Evolutionary conservation across 1,284 basidiomycete genomes (phyloP).

Genomic region (Sporisorium exsertum): DNA sequence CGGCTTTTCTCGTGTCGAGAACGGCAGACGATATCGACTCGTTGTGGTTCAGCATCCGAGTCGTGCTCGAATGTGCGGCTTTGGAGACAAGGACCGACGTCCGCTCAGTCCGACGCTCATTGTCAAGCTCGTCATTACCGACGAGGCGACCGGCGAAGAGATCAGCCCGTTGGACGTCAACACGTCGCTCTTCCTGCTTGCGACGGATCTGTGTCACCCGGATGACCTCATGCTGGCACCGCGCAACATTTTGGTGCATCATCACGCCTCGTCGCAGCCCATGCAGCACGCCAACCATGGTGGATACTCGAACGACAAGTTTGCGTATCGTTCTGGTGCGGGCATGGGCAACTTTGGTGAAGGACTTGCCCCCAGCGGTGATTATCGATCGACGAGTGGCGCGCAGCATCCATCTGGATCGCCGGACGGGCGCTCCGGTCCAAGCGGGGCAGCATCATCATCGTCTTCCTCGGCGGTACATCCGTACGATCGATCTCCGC

Average conservation of each 20-base stretch:
- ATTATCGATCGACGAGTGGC: slow-evolving; percentile 27
- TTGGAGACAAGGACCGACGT: slow-evolving; percentile 64
- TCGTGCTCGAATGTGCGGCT: slow-evolving; percentile 62
- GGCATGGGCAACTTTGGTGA: slow-evolving; percentile 23
- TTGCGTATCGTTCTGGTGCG: slow-evolving; percentile 17
- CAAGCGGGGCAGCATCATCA: neutral
- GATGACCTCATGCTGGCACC: slow-evolving; percentile 57
- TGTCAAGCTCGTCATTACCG: slow-evolving; percentile 59
- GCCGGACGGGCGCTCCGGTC: slow-evolving; percentile 1
- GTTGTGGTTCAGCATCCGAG: slow-evolving; percentile 61
- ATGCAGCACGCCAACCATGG: slow-evolving; percentile 25
- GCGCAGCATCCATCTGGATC: slow-evolving; percentile 8
- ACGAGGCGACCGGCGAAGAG: slow-evolving; percentile 54
- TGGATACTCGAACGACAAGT: slow-evolving; percentile 19
- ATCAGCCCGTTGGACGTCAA: slow-evolving; percentile 59
- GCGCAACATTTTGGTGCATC: slow-evolving; percentile 58
- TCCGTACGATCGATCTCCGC: slow-evolving; percentile 20
- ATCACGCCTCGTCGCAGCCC: slow-evolving; percentile 45
- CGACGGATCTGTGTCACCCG: slow-evolving; percentile 62
- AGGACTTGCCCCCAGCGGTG: slow-evolving; percentile 4
- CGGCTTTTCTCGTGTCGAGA: slow-evolving; percentile 39
- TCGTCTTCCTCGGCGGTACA: slow-evolving; percentile 7
- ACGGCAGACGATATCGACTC: slow-evolving; percentile 52
- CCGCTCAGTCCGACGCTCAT: slow-evolving; percentile 63
- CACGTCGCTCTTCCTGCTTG: slow-evolving; percentile 61